Evolutionary conservation across 192 early-diverging fungal species (phyloP).

Genomic region (Podila minutissima): DNA sequence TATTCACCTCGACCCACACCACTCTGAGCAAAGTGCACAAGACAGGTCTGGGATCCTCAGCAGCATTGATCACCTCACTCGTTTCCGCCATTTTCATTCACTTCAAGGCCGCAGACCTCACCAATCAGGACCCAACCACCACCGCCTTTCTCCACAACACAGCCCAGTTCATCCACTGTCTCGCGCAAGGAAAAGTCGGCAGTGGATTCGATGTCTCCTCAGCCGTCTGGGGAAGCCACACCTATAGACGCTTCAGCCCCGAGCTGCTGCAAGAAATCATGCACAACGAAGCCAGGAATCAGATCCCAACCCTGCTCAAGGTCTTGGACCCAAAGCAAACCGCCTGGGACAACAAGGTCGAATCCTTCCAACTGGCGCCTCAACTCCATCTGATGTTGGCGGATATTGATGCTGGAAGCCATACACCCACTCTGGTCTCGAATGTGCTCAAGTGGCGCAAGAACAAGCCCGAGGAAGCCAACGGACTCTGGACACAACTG

Average conservation of each 20-base stretch:
- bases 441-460: conserved; percentile 89
- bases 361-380: conserved; percentile 74
- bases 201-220: conserved; percentile 96
- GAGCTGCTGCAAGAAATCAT: conserved; percentile 65
- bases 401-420: conserved; percentile 93
- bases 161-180: conserved; percentile 92
- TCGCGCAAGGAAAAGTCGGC: conserved; percentile 99
- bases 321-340: conserved; percentile 54
- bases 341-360: conserved; percentile 76
- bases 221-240: conserved; percentile 92
- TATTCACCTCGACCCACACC: conserved; percentile 71
- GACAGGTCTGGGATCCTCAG: conserved; percentile 96
- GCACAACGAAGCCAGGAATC: conserved; percentile 48
- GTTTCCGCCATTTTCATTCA: conserved; percentile 82
- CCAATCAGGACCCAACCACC: conserved; percentile 32
- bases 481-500: conserved; percentile 69
- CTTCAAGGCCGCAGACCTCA: conserved; percentile 61
- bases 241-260: conserved; percentile 87
- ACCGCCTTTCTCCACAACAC: conserved; percentile 80
- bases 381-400: conserved; percentile 82
- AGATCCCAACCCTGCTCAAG: conserved; percentile 43
- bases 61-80: conserved; percentile 95
- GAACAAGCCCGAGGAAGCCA: conserved; percentile 67
- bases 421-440: conserved; percentile 92
- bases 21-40: conserved; percentile 83